Base-by-base conservation (phyloP, 2,329 filamentous ascomycete species). In the Paecilomyces variotii region DNA sequence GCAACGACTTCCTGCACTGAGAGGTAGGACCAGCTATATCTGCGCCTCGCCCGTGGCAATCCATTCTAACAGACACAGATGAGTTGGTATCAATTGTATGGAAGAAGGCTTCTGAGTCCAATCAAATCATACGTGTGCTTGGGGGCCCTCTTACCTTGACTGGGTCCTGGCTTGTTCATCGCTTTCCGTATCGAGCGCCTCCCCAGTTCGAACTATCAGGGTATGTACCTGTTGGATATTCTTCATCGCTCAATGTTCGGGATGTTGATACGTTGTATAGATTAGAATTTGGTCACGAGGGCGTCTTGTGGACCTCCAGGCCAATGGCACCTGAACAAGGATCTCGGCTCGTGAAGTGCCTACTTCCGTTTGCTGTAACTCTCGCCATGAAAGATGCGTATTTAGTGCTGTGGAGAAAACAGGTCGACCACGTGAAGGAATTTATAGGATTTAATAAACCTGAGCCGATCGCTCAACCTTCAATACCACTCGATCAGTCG, bases 91-190 rank as follows among this genome's bases (percentile, higher is more conserved):
- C 76, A 3, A 64, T 77, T n/a, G 77, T 79, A 7, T 67, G 75
- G 30, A 65, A 65, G 32, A 70, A 78, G 11, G 77, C 82, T 1
- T 73, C 76, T 28, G 73, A 66, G 12, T 77, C 80, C 59, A 74
- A 76, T 0, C 58, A 78, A 2, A 68, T 85, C n/a, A 70, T 63
- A 7, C 64, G 72, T 2, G 71, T 77, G 34, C 77, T 77, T 32
- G 84, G 84, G 9, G 75, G 76, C 27, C 72, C 78, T 0, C 76
- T 84, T 54, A 76, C 74, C 39, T 61, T 86, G 30, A 76, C 75
- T 34, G 79, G 79, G 58, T 77, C 74, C 55, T 87, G 84, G 85
- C 75, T 89, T 28, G 80, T 87, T 49, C 75, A 87, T 27, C 78
- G 84, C 55, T 88, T 83, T 62, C 86, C 86, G 0, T 71, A 73